These are phyloP conservation scores for Meripilus lineatus DNA, from an alignment of 1,284 basidiomycete genomes.

Conservation along the genomic window DNA sequence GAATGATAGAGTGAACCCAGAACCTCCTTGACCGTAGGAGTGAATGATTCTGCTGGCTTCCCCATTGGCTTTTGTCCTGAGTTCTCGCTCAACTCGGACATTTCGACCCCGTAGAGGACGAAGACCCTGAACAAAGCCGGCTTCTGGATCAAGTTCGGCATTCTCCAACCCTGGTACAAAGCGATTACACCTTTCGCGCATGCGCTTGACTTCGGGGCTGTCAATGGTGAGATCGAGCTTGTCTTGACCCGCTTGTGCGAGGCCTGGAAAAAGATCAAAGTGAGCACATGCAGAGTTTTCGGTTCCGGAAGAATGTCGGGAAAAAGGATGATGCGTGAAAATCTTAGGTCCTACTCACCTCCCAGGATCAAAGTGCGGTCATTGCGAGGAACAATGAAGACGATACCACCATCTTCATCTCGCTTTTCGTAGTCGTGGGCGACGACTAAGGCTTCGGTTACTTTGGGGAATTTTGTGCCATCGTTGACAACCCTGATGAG, in stretches of 20 bases:
- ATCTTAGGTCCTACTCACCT: constrained; percentile 7
- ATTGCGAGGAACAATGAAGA: constrained; percentile 17
- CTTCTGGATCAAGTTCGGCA: constrained; percentile 26
- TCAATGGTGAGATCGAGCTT: constrained; percentile 27
- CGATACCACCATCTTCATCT: constrained; percentile 16
- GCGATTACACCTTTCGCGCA: constrained; percentile 28
- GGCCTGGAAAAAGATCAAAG: constrained; percentile 8
- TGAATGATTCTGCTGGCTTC: constrained; percentile 28
- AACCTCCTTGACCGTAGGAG: constrained; percentile 31
- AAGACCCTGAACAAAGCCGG: constrained; percentile 30
- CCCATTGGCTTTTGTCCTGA: constrained; percentile 14
- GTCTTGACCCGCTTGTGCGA: constrained; percentile 19
- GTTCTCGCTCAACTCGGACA: constrained; percentile 32
- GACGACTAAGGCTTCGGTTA: constrained; percentile 28
- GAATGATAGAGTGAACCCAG: constrained; percentile 22
- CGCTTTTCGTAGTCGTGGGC: constrained; percentile 15
- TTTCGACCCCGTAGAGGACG: constrained; percentile 28
- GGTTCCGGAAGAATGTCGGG: background rate
- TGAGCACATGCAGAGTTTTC: no score
- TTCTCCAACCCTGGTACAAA: constrained; percentile 30
- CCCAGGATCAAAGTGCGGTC: constrained; percentile 15
- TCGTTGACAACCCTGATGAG: constrained; percentile 35
- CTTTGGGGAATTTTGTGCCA: constrained; percentile 30
- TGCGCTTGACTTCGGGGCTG: constrained; percentile 29
- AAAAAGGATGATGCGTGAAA: background rate